Evolutionary conservation across 2,329 filamentous ascomycete species (phyloP).

Genomic region (Fusarium sp.): DNA sequence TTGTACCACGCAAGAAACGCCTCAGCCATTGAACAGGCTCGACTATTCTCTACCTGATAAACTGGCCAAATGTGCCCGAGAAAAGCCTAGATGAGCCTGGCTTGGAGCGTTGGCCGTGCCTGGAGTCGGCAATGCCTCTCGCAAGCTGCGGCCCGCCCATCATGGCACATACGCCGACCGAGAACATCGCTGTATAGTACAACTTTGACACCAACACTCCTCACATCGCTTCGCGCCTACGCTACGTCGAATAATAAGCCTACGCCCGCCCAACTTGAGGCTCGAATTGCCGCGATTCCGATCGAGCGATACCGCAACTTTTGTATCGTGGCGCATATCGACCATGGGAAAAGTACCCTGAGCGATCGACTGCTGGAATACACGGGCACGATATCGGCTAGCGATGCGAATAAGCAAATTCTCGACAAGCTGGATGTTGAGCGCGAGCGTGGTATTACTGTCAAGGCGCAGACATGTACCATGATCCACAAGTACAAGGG

Average conservation of each 20-base stretch:
- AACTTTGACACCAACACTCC: background rate
- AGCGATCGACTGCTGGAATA: constrained; percentile 92
- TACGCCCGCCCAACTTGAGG: constrained; percentile 54
- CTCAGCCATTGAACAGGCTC: constrained; percentile 21
- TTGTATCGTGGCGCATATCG: constrained; percentile 98
- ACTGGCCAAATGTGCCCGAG: constrained; percentile 43
- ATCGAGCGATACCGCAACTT: constrained; percentile 91
- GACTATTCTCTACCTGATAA: background rate
- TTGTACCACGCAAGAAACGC: constrained; percentile 9
- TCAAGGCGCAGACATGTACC: constrained; percentile 98
- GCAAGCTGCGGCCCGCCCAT: constrained; percentile 34
- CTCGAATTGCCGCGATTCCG: constrained; percentile 78
- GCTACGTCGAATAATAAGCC: constrained; percentile 46
- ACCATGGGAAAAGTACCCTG: constrained; percentile 98
- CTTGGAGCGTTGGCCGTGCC: constrained; percentile 54
- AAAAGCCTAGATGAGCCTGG: constrained; percentile 54
- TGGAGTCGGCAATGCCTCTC: constrained; percentile 55
- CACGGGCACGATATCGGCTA: constrained; percentile 90
- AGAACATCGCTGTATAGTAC: constrained; percentile 14
- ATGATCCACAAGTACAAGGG: constrained; percentile 94
- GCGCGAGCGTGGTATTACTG: constrained; percentile 94
- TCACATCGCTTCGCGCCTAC: constrained; percentile 17
- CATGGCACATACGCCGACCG: constrained; percentile 29
- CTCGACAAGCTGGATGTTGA: constrained; percentile 98
- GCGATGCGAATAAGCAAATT: constrained; percentile 89